Base-by-base conservation (phyloP, 495 filamentous ascomycete species). In the Penicillium turbatum region DNA sequence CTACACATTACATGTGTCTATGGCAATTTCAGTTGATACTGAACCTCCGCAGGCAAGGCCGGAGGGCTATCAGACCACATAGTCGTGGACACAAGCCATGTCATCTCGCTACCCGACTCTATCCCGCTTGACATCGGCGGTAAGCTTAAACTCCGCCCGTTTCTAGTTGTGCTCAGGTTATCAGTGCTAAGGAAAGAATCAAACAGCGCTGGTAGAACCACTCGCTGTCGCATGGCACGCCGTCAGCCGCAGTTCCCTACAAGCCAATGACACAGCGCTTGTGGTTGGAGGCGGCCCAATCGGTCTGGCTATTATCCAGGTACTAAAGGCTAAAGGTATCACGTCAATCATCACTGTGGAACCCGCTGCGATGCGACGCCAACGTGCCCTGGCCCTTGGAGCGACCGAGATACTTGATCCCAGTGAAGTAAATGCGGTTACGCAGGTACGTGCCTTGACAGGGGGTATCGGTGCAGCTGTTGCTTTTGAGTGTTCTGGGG, bases 161-260 rank as follows among this genome's bases (percentile, higher is more conserved):
- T 38, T 63, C 13, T 50, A 61, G 48, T 43, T 66, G 2, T 21
- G n/a, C n/a, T 36, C 1, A 9, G 9, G 13, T 30, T 32, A 29
- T 46, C 46, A 35, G 46, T 13, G 21, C 48, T 51, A 27, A 51
- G 17, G 8, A 8, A 1, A 6, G 21, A 6, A 10, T 21, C 4
- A 51, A 61, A 70, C n/a, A n/a, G 81, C 83, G 3, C 66, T 84
- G 15, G 67, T 86, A 39, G 84, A 87, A 51, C 84, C 84, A 0
- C 68, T 87, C 0, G 68, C 81, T 9, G 84, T 86, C 5, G 84
- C 75, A 48, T 87, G 83, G 83, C 83, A 87, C 62, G 82, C 82
- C n/a, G 77, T 86, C 36, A 78, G 76, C 15, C 62, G 73, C 38
- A 77, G 74, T 13, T 72, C 76, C 0, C 72, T 82, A 57, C 75